Base-by-base conservation (phyloP, 306 rosid genomes). In the Cicer yamashitae region DNA sequence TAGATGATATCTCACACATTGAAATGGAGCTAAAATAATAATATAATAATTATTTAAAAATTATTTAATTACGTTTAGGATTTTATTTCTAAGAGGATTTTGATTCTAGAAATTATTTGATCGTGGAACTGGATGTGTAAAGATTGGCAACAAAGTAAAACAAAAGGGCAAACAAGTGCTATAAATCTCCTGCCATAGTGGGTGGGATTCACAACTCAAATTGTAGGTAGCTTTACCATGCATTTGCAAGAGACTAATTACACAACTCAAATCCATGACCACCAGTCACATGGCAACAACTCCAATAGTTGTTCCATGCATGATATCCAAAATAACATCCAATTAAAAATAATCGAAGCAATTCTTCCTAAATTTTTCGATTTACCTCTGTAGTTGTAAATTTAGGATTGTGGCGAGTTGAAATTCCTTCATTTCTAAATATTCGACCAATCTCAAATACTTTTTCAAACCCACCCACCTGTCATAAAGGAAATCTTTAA, bases 401-500 rank as follows among this genome's bases (percentile, higher is more conserved):
- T 77, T 94, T 97, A 18, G 98, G 97, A 86, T 94, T 94, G 79
- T 94, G 98, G 64, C 98, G 96, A 74, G 96, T 90, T 78, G 98
- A 91, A 85, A 91, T 86, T 83, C 98, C 98, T 85, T 94, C 97
- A 82, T 94, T 94, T 86, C 98, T 87, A 82, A 94, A 94, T 77
- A 94, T 91, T 71, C 98, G 88, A 68, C 98, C 98, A 71, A 94
- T 92, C 85, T 94, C 98, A 9, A 90, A 94, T 57, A 94, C 98
- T 77, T 85, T 94, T 82, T 94, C 98, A 77, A 94, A 89, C 12
- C 98, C 98, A 37, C 98, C 98, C 75, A 91, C 98, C 98, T 94
- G 84, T 47, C 81, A 82, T 14, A 56, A 56, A 70, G 61, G 70
- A 70, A 78, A 77, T 52, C 37, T 78, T 56, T 37, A 34, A 54